A percentile compares a stretch with the other conserved stretches of the same genome.
phyloP scores from a whole-genome alignment of 768 basidiomycete species.

The Auricularia sp. region DNA sequence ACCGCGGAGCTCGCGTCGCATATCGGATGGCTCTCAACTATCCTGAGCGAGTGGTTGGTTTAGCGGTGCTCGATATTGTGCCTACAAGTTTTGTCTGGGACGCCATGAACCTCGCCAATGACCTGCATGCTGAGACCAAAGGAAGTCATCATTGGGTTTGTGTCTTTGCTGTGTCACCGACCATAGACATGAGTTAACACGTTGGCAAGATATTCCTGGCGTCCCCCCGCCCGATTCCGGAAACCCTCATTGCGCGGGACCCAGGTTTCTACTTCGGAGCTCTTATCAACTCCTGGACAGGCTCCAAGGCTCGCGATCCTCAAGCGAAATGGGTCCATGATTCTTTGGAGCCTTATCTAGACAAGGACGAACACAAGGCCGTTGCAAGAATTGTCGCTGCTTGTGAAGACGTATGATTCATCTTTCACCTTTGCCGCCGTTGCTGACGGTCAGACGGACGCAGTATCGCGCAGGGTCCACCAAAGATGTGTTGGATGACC shows the following conservation, averaged over 20 bases:
- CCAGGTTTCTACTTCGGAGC: conserved; percentile 8
- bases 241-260: conserved; percentile 9
- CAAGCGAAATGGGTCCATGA: conserved; percentile 9
- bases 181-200: too few relatives aligned
- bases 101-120: conserved; percentile 9
- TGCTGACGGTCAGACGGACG: too few relatives aligned
- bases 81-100: conserved; percentile 11
- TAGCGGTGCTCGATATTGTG: conserved; percentile 12
- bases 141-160: conserved; percentile 11
- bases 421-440: neutral
- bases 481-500: conserved; percentile 8
- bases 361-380: conserved; percentile 4
- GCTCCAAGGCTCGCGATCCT: conserved; percentile 3
- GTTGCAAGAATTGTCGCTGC: conserved; percentile 4
- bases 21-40: conserved; percentile 12
- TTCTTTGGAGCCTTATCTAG: conserved; percentile 9
- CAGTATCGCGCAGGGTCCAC: conserved; percentile 13
- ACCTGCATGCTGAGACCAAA: conserved; percentile 9
- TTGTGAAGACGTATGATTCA: conserved; percentile 10
- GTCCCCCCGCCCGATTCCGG: conserved; percentile 11
- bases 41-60: conserved; percentile 11
- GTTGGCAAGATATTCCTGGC: conserved; percentile 9
- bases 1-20: conserved; percentile 12
- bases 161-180: too few relatives aligned
- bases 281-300: conserved; percentile 8